Evolutionary conservation across 108 stramenopile species (phyloP).

Genomic region (Cyclostephanos invisitatus): DNA sequence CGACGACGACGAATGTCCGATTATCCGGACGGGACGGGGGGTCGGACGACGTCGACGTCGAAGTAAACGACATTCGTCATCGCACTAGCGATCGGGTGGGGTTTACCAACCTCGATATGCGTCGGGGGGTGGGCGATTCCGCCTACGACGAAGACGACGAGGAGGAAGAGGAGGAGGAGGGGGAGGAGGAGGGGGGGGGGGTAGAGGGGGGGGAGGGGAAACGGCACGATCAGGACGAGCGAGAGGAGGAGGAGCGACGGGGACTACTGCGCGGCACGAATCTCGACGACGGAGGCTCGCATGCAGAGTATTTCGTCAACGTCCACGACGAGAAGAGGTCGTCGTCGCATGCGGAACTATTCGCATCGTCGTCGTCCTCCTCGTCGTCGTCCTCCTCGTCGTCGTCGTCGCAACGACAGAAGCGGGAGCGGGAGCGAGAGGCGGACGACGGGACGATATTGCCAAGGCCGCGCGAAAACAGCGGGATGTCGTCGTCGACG

Average conservation of each 20-base stretch:
- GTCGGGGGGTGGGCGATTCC: background rate
- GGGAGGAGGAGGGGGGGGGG: background rate
- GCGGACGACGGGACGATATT: background rate
- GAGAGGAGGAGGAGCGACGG: too few relatives aligned
- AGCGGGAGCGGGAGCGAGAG: background rate
- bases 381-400: too few relatives aligned
- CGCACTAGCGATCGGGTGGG: slow-evolving; percentile 6
- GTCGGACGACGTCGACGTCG: background rate
- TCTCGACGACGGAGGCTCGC: background rate
- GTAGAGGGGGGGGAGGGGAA: background rate
- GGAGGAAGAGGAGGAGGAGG: slow-evolving; percentile 2
- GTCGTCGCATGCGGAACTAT: background rate
- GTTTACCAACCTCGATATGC: slow-evolving; percentile 21
- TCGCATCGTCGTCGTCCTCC: background rate
- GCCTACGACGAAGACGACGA: background rate
- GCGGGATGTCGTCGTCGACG: background rate
- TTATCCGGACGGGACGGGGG: background rate
- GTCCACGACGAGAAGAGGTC: background rate
- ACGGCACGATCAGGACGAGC: background rate
- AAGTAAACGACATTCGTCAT: too few relatives aligned
- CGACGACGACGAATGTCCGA: background rate
- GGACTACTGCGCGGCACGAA: too few relatives aligned
- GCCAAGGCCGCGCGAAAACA: too few relatives aligned
- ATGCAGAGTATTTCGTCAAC: background rate
- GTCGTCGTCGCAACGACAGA: background rate